Base-by-base conservation (phyloP, 2,329 filamentous ascomycete genomes). In the Pestalotiopsis sp. region DNA sequence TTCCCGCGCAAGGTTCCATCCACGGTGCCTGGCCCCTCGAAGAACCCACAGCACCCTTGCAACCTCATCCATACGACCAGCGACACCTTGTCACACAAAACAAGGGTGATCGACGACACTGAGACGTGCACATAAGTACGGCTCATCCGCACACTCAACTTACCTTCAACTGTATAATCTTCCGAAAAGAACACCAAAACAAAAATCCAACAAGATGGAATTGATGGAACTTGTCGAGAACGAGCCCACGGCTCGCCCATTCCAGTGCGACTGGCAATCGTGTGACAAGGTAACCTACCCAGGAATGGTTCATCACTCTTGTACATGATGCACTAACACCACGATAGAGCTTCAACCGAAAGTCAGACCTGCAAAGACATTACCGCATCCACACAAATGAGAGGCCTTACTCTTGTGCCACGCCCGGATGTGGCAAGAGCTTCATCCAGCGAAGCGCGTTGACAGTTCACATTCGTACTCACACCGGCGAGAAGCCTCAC, bases 331-430 rank as follows among this genome's bases (percentile, higher is more conserved):
- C 64, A 58, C 68, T 74, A 23, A 72, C 66, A 67, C 41, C 23
- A 67, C 57, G 31, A n/a, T 73, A 92, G 90, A 90, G 88, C 80
- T 92, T 92, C 83, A 92, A 92, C 79, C 85, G 90, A 75, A 92
- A 92, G 79, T 92, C 90, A 20, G 90, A 92, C 74, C 81, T 92
- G 70, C 89, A 91, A 75, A 85, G 90, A 76, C 90, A 92, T 75
- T 91, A 91, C 75, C 86, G 90, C 71, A 92, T 92, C 75, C 90
- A 92, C 79, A 92, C 90, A 66, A 92, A 92, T 75, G 90, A 92
- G 78, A 83, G 90, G 23, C 90, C 90, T 11, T 92, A 91, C 77
- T 83, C 85, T 38, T 92, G 90, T 79, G 82, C 82, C 67, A 86
- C 83, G 9, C 83, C 84, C 9, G 87, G 86, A 5, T 92, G 90